Percentiles rank a stretch among this genome's conserved stretches.
These are phyloP conservation scores for Colletotrichum aenigma DNA, from an alignment of 2,329 filamentous ascomycete species.

Conservation along the genomic window DNA sequence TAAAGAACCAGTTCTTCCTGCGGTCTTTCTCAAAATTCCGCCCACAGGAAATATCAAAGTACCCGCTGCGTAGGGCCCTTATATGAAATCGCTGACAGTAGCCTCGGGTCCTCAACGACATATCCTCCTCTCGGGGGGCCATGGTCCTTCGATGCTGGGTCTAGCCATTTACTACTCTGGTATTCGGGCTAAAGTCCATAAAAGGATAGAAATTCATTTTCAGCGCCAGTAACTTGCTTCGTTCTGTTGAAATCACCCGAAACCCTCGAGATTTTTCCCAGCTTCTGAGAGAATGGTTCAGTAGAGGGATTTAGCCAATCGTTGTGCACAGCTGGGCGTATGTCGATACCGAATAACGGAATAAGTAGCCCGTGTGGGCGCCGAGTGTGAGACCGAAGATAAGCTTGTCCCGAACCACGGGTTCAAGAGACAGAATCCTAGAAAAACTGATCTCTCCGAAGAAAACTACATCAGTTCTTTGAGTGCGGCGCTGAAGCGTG, in stretches of 20 bases:
- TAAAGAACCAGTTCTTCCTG: not conserved
- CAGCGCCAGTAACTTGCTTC: not conserved
- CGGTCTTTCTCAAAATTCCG: not conserved
- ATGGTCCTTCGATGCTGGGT: not conserved
- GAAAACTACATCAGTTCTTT: fast-evolving
- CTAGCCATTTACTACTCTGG: not conserved
- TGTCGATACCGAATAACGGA: not conserved
- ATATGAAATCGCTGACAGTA: not conserved
- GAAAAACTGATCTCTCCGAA: not conserved
- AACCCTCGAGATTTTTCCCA: not conserved
- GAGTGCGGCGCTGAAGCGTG: not conserved
- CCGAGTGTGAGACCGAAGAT: not conserved
- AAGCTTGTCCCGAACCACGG: too few species aligned
- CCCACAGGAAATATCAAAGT: not conserved
- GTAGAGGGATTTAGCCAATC: not conserved
- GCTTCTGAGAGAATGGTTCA: not conserved
- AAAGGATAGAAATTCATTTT: not conserved
- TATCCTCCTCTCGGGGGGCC: not conserved
- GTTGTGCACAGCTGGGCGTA: not conserved
- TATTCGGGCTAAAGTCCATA: not conserved
- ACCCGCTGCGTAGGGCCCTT: not conserved
- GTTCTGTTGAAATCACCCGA: not conserved
- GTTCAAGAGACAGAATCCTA: not conserved
- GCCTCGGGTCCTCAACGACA: not conserved
- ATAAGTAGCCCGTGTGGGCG: not conserved